A percentile compares a stretch with the other conserved stretches of the same genome.
Conservation (phyloP, 768 basidiomycete species). For the Xerocomellus intermedius region DNA sequence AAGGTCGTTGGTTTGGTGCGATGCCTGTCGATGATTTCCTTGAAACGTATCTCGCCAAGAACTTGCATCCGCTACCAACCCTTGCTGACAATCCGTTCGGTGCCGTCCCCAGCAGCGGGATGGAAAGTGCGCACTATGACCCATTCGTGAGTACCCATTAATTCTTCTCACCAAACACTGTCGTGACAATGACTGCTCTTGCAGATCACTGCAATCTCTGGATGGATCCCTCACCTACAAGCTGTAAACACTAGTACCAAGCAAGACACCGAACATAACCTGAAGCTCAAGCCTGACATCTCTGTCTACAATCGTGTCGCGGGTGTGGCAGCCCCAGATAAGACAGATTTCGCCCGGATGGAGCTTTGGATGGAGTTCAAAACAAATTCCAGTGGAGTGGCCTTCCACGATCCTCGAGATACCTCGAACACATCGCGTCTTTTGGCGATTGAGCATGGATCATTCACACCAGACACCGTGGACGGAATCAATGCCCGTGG, state of each 20-base stretch:
- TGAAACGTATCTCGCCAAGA: not conserved
- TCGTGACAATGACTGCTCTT: not conserved
- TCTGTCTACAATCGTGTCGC: not conserved
- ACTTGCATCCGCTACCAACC: not conserved
- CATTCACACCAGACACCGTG: not conserved
- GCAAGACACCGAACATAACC: not conserved
- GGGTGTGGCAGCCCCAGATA: not conserved
- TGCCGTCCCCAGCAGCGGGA: not conserved
- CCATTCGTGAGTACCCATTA: not conserved
- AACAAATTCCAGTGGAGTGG: not conserved
- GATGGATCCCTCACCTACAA: not conserved
- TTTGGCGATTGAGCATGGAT: not conserved
- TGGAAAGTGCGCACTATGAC: not conserved
- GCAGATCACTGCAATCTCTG: not conserved
- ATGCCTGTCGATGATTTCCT: not conserved
- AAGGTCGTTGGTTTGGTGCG: not conserved
- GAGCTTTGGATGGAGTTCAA: slow-evolving; percentile 14
- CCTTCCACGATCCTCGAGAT: not conserved
- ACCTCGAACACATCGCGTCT: not conserved
- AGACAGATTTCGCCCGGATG: not conserved
- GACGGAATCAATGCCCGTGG: not conserved
- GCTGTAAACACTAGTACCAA: slow-evolving; percentile 3
- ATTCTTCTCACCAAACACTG: not conserved
- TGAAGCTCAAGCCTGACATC: slow-evolving; percentile 1
- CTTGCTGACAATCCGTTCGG: not conserved